Conservation (phyloP, 345 rosid species). For the Raphanus sativus region DNA sequence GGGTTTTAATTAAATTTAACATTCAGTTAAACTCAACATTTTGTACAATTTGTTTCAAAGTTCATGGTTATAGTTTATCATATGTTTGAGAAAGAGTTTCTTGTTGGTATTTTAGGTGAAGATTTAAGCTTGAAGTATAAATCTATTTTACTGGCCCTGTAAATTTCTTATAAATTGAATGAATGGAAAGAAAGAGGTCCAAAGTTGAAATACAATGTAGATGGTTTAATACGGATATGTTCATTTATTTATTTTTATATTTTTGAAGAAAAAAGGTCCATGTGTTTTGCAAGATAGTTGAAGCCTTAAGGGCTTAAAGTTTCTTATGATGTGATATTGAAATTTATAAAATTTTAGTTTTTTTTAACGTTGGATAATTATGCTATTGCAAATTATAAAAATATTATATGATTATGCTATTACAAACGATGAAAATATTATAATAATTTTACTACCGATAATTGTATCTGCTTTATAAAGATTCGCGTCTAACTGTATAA, state of each 20-base stretch:
- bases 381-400: no score
- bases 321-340: not conserved
- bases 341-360: not conserved
- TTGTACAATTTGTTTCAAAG: not conserved
- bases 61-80: not conserved
- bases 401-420: no score
- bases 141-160: constrained; percentile 12
- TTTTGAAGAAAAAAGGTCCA: constrained; percentile 4
- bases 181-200: constrained; percentile 25
- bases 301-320: not conserved
- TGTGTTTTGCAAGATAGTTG: constrained; percentile 20
- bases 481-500: no score
- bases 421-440: no score
- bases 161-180: constrained; percentile 23
- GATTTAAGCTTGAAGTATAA: constrained; percentile 24
- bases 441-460: no score
- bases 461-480: no score
- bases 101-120: constrained; percentile 25
- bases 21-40: not conserved
- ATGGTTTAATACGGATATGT: constrained; percentile 25
- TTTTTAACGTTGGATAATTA: no score
- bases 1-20: no score
- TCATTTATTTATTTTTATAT: constrained; percentile 16
- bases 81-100: not conserved
- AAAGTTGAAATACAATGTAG: constrained; percentile 22